Evolutionary conservation across 352 stramenopile genomes (phyloP).

Genomic region (Globisporangium rhizosaccharum): DNA sequence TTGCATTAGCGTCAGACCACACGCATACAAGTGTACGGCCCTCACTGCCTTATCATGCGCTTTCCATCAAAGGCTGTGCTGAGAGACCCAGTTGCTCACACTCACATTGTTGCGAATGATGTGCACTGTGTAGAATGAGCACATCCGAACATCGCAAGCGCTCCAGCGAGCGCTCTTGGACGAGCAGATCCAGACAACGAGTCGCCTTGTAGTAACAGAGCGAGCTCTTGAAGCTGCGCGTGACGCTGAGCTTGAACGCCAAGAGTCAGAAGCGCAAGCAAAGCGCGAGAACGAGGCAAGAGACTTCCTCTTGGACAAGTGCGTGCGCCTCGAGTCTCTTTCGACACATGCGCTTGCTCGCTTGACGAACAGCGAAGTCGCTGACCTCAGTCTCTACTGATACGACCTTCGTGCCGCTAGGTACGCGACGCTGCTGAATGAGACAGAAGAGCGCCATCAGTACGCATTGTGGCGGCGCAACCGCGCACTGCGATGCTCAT

Average conservation of each 20-base stretch:
- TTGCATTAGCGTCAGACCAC: background rate
- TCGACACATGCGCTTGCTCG: too few relatives aligned
- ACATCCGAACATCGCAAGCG: background rate
- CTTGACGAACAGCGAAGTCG: too few relatives aligned
- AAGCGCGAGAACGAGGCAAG: constrained; percentile 8
- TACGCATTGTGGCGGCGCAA: constrained; percentile 57
- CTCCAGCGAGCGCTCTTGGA: constrained; percentile 12
- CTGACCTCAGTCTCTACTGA: too few relatives aligned
- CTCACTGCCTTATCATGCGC: background rate
- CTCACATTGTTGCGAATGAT: background rate
- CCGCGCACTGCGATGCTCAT: constrained; percentile 37
- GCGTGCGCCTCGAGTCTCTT: background rate
- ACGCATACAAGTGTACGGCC: background rate
- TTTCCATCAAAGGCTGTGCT: too few relatives aligned
- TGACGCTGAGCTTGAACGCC: constrained; percentile 1
- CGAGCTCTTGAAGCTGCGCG: constrained; percentile 4
- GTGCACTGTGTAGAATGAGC: background rate
- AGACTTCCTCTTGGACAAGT: constrained; percentile 6
- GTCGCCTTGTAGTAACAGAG: background rate
- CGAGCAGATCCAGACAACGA: background rate
- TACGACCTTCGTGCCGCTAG: constrained; percentile 16
- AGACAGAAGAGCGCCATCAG: constrained; percentile 30
- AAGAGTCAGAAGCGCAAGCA: background rate
- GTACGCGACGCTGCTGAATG: constrained; percentile 28
- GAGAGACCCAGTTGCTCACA: background rate